Base-by-base conservation (phyloP, 257 asterid species). In the Thymus quinquecostatus region DNA sequence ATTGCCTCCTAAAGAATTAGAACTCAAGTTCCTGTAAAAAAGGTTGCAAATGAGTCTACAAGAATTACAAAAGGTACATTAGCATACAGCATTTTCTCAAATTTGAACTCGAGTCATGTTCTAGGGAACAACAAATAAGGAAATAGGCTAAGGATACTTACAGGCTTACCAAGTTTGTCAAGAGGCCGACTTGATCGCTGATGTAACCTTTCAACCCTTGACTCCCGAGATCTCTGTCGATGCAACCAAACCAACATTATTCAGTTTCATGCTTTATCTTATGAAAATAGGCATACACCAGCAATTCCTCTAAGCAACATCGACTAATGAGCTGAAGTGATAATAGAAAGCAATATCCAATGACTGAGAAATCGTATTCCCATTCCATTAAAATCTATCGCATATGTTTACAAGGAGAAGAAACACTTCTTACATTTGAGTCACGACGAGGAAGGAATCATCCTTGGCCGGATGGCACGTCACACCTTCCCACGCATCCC, bases 401-500 rank as follows among this genome's bases (percentile, higher is more conserved):
- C 14, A 33, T 3, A 60, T 29, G n/a, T 34, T n/a, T 4, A 68
- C 11, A 38, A 13, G 48, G 74, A 54, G 67, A 65, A 63, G 30
- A 80, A 60, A 74, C 13, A 75, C 90, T 76, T 70, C 89, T 76
- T 74, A 92, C 99, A 95, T 92, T 76, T 95, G 98, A 70, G 97
- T 89, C 7, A 95, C 77, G 33, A 89, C 91, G 48, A 95, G 97
- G 64, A 74, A 71, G 61, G 96, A 79, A 27, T 81, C 92, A 68
- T 86, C 76, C 73, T 83, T 86, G 9, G 72, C 72, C 56, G 86
- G 78, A 84, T 73, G 92, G 67, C 99, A 95, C 10, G 98, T 81
- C 68, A 95, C 96, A 73, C 99, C 98, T 75, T 95, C 99, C 99
- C 99, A 95, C 44, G 98, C 96, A 88, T 92, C 99, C 99, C 98